Evolutionary conservation across 1,139 yeast species (phyloP).

Genomic region (Casaregolazyma suthepensis): DNA sequence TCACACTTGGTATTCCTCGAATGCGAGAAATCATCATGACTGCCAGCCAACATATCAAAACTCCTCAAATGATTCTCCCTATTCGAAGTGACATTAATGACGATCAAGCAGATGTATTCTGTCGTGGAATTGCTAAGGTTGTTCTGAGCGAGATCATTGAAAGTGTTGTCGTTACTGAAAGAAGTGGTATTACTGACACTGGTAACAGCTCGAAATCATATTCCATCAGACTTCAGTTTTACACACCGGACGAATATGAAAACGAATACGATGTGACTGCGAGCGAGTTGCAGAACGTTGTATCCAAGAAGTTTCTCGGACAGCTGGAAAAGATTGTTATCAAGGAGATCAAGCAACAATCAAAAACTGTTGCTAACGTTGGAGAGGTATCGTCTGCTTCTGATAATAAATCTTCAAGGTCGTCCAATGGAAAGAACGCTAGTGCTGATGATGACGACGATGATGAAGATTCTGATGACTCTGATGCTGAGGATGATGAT

Average conservation of each 20-base stretch:
- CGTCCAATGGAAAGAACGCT: constrained; percentile 32
- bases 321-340: constrained; percentile 65
- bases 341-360: constrained; percentile 80
- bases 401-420: constrained; percentile 29
- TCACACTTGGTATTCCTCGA: constrained; percentile 99
- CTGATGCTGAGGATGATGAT: constrained; percentile 49
- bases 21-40: constrained; percentile 99
- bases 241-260: constrained; percentile 68
- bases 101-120: constrained; percentile 85
- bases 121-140: constrained; percentile 83
- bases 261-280: constrained; percentile 83
- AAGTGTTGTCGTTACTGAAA: constrained; percentile 75
- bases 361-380: constrained; percentile 49
- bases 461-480: constrained; percentile 25
- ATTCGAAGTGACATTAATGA: constrained; percentile 72
- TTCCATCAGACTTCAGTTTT: constrained; percentile 67
- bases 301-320: constrained; percentile 59
- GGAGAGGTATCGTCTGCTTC: constrained; percentile 48
- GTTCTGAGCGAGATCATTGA: constrained; percentile 85
- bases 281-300: constrained; percentile 66
- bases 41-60: constrained; percentile 88
- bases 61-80: constrained; percentile 97
- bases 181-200: constrained; percentile 55
- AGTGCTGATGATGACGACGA: constrained; percentile 23
- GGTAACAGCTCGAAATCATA: constrained; percentile 64